Evolutionary conservation across 257 asterid genomes (phyloP).

Genomic region (Przewalskia tangutica): DNA sequence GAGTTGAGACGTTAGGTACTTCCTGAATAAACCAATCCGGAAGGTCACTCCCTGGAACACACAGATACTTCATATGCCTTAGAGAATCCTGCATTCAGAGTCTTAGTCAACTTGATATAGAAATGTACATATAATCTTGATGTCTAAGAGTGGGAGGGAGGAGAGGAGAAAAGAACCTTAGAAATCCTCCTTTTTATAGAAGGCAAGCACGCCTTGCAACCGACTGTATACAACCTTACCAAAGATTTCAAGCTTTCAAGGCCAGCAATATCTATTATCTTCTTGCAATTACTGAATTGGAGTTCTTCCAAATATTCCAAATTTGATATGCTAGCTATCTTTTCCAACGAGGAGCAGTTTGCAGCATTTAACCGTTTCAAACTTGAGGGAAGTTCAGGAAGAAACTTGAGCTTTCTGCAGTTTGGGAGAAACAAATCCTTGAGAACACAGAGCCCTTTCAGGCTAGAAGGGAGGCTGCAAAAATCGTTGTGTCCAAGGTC

Average conservation of each 20-base stretch:
- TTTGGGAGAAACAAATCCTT: not conserved
- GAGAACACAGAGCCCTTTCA: conserved; percentile 13
- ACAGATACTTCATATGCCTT: conserved; percentile 10
- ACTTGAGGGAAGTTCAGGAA: not conserved
- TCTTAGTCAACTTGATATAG: not conserved
- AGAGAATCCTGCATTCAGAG: conserved; percentile 16
- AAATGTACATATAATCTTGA: not conserved
- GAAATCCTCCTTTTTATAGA: conserved; percentile 4
- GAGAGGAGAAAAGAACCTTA: conserved; percentile 15
- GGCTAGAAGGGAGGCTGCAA: conserved; percentile 17
- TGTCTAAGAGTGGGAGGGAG: not conserved
- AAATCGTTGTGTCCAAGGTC: conserved; percentile 17
- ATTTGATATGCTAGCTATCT: not conserved
- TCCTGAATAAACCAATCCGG: conserved; percentile 22
- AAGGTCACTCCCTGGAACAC: conserved; percentile 21
- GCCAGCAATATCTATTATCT: conserved; percentile 9
- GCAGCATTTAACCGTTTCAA: conserved; percentile 6
- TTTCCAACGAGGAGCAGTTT: not conserved
- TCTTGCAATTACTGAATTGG: not conserved
- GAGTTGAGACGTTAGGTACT: conserved; percentile 7
- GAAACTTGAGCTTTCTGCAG: conserved; percentile 2
- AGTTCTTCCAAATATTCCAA: not conserved
- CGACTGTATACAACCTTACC: conserved; percentile 16
- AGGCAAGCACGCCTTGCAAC: conserved; percentile 13
- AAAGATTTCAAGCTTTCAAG: conserved; percentile 21